These are phyloP conservation scores for Rhizoclosmatium sp. DNA, from an alignment of 192 early-diverging fungal genomes.

Conservation along the genomic window DNA sequence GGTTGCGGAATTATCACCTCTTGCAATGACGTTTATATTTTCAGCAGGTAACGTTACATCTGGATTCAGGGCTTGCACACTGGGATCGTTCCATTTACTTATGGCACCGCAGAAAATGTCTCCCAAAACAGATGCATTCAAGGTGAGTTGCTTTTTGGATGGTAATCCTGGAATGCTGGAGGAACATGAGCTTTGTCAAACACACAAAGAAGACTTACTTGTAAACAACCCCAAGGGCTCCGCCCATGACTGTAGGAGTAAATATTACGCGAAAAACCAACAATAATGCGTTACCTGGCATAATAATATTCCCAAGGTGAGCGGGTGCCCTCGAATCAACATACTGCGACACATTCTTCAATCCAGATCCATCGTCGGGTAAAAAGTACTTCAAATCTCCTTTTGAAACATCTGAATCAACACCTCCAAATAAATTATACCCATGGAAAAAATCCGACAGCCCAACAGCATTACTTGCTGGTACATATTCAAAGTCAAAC, in stretches of 20 bases:
- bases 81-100: neutral
- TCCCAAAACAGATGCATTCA: neutral
- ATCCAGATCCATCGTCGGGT: neutral
- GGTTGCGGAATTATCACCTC: neutral
- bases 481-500: neutral
- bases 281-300: neutral
- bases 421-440: neutral
- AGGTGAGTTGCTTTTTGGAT: neutral
- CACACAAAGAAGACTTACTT: neutral
- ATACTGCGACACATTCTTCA: neutral
- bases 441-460: neutral
- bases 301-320: neutral
- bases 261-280: no score
- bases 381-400: neutral
- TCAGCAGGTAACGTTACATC: neutral
- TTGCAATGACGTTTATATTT: conserved; percentile 6
- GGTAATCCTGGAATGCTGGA: neutral
- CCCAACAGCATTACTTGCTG: neutral
- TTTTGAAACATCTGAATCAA: neutral
- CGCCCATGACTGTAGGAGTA: neutral
- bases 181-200: no score
- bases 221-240: neutral
- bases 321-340: neutral
- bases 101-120: conserved; percentile 4
- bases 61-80: conserved; percentile 1